phyloP scores from a whole-genome alignment of 257 asterid species.

The Coffea eugenioides region DNA sequence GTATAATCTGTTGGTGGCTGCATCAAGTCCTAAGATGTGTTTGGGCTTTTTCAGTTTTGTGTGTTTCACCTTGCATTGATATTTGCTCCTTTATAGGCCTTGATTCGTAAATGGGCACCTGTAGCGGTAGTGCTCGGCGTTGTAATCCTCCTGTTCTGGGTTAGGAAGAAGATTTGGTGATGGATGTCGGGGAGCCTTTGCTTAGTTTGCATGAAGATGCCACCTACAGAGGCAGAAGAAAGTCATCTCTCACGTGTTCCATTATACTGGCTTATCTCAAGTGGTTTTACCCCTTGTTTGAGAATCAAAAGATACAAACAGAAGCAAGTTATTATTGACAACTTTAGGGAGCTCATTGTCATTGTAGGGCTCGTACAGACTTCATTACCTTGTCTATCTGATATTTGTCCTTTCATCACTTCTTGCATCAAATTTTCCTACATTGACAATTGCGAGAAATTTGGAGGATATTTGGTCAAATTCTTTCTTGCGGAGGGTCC shows the following conservation, averaged over 20 bases:
- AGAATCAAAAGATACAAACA: slow-evolving; percentile 3
- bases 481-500: neutral
- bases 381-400: neutral
- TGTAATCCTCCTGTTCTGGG: slow-evolving; percentile 80
- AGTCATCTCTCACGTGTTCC: neutral
- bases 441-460: neutral
- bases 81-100: slow-evolving; percentile 49
- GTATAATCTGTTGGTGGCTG: neutral
- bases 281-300: neutral
- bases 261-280: slow-evolving; percentile 1
- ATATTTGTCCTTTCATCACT: neutral
- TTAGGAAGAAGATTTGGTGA: slow-evolving; percentile 85
- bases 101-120: slow-evolving; percentile 95
- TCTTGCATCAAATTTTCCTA: neutral
- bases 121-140: slow-evolving; percentile 85
- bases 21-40: neutral
- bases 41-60: slow-evolving; percentile 12
- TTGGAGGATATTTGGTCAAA: neutral
- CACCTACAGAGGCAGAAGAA: neutral
- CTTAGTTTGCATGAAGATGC: neutral
- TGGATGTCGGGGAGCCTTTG: slow-evolving; percentile 1
- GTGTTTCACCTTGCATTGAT: neutral
- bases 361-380: slow-evolving; percentile 2
- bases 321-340: neutral
- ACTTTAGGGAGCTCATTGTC: slow-evolving; percentile 1